Evolutionary conservation across 176 grass and related monocot genomes (phyloP).

Genomic region (Zizania latifolia): DNA sequence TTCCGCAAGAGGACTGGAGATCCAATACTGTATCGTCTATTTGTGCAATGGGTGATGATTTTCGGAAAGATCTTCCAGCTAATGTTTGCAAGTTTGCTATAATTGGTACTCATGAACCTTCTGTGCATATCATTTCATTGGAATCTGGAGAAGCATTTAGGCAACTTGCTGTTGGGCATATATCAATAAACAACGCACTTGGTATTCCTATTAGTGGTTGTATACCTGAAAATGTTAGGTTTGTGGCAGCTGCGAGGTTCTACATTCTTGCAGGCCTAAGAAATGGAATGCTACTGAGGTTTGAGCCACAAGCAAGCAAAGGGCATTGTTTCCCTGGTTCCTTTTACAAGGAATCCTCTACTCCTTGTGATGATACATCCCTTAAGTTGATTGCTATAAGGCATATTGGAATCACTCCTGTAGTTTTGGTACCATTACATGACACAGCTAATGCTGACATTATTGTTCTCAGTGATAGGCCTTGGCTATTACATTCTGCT

Average conservation of each 20-base stretch:
- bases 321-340: constrained; percentile 31
- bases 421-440: constrained; percentile 62
- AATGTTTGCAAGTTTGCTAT: constrained; percentile 65
- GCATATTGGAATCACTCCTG: constrained; percentile 90
- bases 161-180: constrained; percentile 49
- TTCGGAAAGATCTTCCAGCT: constrained; percentile 11
- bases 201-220: constrained; percentile 90
- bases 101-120: constrained; percentile 96
- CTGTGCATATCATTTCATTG: constrained; percentile 80
- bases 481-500: constrained; percentile 81
- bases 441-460: constrained; percentile 76
- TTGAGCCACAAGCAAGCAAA: constrained; percentile 54
- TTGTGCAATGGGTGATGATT: constrained; percentile 25
- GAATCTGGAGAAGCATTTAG: constrained; percentile 56
- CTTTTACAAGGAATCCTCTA: constrained; percentile 34
- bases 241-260: constrained; percentile 68
- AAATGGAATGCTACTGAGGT: constrained; percentile 95
- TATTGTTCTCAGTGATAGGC: constrained; percentile 86
- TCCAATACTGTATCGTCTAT: constrained; percentile 24
- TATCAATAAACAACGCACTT: constrained; percentile 70
- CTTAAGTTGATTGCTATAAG: constrained; percentile 83
- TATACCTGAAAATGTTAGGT: constrained; percentile 86
- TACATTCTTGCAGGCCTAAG: constrained; percentile 89
- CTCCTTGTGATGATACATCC: constrained; percentile 35
- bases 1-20: constrained; percentile 41